A percentile compares a stretch with the other conserved stretches of the same genome.
Conservation (phyloP, 2,329 filamentous ascomycete species). For the Colletotrichum endophyticum region DNA sequence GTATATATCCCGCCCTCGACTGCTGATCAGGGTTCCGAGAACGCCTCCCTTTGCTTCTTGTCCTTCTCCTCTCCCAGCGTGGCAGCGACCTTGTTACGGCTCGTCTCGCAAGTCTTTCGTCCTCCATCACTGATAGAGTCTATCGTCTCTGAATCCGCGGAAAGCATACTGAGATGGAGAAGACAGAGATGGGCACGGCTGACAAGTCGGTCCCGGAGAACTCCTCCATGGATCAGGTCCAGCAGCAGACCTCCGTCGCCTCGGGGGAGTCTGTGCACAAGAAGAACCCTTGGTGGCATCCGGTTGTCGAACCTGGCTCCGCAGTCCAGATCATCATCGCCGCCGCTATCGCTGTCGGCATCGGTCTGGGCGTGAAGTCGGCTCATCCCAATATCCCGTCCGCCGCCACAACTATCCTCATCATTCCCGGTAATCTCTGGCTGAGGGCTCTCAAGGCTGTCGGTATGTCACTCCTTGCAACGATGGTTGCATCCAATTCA, state of each 20-base stretch:
- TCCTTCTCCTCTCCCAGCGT: not conserved
- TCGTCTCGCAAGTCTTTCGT: not conserved
- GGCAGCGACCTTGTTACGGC: not conserved
- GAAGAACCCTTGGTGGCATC: constrained; percentile 39
- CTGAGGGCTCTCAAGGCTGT: constrained; percentile 52
- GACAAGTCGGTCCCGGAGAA: constrained; percentile 21
- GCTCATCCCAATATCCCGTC: constrained; percentile 46
- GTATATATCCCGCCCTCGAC: constrained; percentile 6
- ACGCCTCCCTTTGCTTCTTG: not conserved
- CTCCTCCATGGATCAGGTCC: constrained; percentile 20
- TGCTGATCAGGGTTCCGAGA: not conserved
- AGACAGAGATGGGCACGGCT: constrained; percentile 13
- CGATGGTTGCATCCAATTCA: accelerated
- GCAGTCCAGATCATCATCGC: constrained; percentile 55
- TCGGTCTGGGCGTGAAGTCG: constrained; percentile 50
- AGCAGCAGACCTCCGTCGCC: constrained; percentile 4
- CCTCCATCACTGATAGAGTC: not conserved
- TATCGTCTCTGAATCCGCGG: not conserved
- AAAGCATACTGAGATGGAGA: constrained; percentile 8
- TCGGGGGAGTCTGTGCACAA: constrained; percentile 17
- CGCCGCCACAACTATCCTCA: constrained; percentile 45
- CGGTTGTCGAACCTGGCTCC: constrained; percentile 45
- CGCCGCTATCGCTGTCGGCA: constrained; percentile 52
- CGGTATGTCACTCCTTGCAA: constrained; percentile 35
- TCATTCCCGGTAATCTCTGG: constrained; percentile 55